Evolutionary conservation across 768 basidiomycete species (phyloP), one percentile per base, ranked within the genome.

Genomic region (Mycena alexandri): DNA sequence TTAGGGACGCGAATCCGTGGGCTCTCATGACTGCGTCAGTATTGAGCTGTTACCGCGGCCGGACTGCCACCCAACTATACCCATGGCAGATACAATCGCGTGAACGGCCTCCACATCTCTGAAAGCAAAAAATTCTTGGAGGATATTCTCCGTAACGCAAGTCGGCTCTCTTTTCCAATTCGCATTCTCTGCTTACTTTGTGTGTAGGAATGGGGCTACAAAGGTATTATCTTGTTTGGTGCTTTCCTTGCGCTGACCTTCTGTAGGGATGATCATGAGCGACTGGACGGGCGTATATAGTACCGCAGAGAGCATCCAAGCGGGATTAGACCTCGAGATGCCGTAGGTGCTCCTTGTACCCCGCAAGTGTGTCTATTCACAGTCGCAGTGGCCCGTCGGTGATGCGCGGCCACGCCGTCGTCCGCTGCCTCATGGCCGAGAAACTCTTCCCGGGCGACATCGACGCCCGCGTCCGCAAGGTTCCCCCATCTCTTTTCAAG

Each of bases 311-410:
- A 81, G 83, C 63, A 85, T 91, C 73, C 87, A 87, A 64, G 89
- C 90, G 12, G 89, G 89, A 0, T 75, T 90, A 17, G 88, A 90
- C 71, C 78, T 90, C 22, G 90, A 91, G 73, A 89, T 88, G 87
- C 87, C 87, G 78, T 77, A 38, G 21, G 52, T 51, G 14, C 47
- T 12, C 21, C 29, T 29, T 41, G 54, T 14, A 52, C 14, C 38
- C 29, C 25, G 34, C 7, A 16, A 21, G 17, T 43, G 79, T 70
- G 81, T 82, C n/a, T 43, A 83, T 81, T 82, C 77, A 81, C 21
- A 29, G 78, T 51, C 22, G 14, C 64, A 84, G 84, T 6, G 86
- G 86, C 2, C 85, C 86, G 2, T 75, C 83, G 0, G 74, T 84
- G 62, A 81, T 81, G 87, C 78, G 88, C 73, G 82, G 86, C 53